Evolutionary conservation across 2,329 filamentous ascomycete genomes (phyloP).

Genomic region (Aspergillus niger): DNA sequence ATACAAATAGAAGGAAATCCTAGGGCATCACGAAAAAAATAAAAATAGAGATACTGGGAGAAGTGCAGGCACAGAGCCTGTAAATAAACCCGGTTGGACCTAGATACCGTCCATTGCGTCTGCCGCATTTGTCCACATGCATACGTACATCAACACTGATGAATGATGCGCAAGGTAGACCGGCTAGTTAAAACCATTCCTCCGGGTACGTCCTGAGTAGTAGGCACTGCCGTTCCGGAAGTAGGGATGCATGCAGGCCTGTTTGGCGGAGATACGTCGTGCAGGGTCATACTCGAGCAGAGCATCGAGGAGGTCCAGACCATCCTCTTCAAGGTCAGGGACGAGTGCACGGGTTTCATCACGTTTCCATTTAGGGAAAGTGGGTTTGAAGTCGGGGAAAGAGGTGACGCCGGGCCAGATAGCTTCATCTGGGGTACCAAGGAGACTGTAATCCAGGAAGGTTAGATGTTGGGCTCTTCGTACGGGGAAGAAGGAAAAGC

Average conservation of each 20-base stretch:
- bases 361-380: constrained; percentile 87
- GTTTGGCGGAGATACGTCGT: constrained; percentile 84
- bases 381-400: constrained; percentile 89
- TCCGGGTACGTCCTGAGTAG: constrained; percentile 49
- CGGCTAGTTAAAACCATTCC: constrained; percentile 43
- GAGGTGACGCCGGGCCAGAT: constrained; percentile 91
- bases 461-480: constrained; percentile 15
- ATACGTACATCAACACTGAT: constrained; percentile 24
- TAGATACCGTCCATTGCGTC: constrained; percentile 4
- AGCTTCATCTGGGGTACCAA: constrained; percentile 80
- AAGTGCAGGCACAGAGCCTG: background rate
- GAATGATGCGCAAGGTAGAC: constrained; percentile 11
- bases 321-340: constrained; percentile 68
- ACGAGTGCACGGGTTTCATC: constrained; percentile 68
- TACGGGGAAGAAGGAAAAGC: constrained; percentile 22
- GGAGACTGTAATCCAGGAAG: constrained; percentile 54
- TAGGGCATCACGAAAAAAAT: constrained; percentile 13
- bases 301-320: constrained; percentile 55
- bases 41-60: constrained; percentile 11
- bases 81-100: background rate
- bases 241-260: constrained; percentile 81
- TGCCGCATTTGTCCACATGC: constrained; percentile 18
- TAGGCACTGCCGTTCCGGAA: constrained; percentile 60
- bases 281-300: constrained; percentile 88
- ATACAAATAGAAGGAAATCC: constrained; percentile 23